Evolutionary conservation across 1,284 basidiomycete species (phyloP), one percentile per base, ranked within the genome.

Genomic region (Ganoderma meredithae): DNA sequence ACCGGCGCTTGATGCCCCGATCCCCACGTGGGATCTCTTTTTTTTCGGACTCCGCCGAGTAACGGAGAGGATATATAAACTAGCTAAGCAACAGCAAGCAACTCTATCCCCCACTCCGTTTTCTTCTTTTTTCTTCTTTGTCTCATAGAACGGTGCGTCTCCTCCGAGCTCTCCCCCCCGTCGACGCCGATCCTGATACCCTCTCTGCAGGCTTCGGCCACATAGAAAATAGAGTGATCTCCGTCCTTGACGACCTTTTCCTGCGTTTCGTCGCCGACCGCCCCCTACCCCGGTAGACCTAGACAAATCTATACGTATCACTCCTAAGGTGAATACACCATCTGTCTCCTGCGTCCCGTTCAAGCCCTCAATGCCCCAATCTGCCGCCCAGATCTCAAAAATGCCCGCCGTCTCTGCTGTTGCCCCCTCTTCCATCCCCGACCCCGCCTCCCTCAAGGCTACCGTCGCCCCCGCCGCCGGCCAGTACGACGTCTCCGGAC

Each of bases 331-430:
- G 73, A 73, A 73, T 75, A 65, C 52, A 60, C 59, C 65, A 62
- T 66, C 52, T 63, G 27, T 39, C 36, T 69, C 41, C 66, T 36
- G n/a, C 49, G 13, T 49, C 65, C 62, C 49, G 60, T 31, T 39
- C 61, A 62, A 64, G 62, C 67, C 71, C 69, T 73, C 69, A 70
- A 75, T 67, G 68, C 70, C 69, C 66, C 70, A 68, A 72, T 66
- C 66, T 66, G 61, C 70, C 49, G 63, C 68, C 56, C 73, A 89
- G 87, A 86, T 81, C 76, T 78, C 79, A 82, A 83, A 88, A 81
- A 93, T 93, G 92, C 90, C 92, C 73, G 88, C 90, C 82, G 84
- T 85, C 77, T 90, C 89, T 71, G 86, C 91, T 75, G 63, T 69
- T 69, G 78, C 78, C 70, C 68, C 80, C 70, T 73, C 83, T 69